Evolutionary conservation across 2,329 filamentous ascomycete genomes (phyloP).

Genomic region (Aspergillus sclerotialis): DNA sequence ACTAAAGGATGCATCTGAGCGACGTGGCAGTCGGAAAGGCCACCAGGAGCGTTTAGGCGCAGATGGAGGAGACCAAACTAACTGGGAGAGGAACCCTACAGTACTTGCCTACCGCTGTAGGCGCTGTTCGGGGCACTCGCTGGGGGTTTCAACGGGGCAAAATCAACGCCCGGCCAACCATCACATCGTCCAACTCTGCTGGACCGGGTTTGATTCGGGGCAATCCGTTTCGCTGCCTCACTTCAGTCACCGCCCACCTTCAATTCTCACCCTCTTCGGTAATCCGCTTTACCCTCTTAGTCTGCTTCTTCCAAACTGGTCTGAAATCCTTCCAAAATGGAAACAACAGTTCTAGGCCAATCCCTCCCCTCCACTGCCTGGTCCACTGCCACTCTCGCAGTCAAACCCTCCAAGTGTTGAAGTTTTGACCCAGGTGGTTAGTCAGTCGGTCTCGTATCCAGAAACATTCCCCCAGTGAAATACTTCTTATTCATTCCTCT

Average conservation of each 20-base stretch:
- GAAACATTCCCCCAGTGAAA: constrained; percentile 6
- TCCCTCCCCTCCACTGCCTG: not conserved
- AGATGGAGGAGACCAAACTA: too few species aligned
- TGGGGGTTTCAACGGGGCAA: constrained; percentile 1
- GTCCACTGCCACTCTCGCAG: not conserved
- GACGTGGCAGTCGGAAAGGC: constrained; percentile 17
- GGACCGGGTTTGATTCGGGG: constrained; percentile 16
- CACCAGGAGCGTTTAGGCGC: too few species aligned
- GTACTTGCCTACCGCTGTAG: constrained; percentile 11
- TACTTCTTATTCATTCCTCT: constrained; percentile 9
- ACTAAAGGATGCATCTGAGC: constrained; percentile 1
- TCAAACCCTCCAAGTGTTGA: not conserved
- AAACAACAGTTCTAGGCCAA: not conserved
- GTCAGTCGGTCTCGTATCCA: constrained; percentile 8
- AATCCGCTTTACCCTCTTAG: not conserved
- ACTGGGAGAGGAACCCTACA: not conserved
- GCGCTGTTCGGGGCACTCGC: constrained; percentile 5
- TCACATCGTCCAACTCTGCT: too few species aligned
- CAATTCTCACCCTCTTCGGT: not conserved
- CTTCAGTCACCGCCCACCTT: constrained; percentile 10
- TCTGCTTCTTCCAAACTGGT: not conserved
- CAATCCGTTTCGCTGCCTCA: constrained; percentile 35
- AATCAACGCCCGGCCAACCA: not conserved
- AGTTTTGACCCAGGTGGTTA: not conserved
- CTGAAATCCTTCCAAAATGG: not conserved